Base-by-base conservation (phyloP, 129 eudicot genomes). In the Pittosporum tobira region DNA sequence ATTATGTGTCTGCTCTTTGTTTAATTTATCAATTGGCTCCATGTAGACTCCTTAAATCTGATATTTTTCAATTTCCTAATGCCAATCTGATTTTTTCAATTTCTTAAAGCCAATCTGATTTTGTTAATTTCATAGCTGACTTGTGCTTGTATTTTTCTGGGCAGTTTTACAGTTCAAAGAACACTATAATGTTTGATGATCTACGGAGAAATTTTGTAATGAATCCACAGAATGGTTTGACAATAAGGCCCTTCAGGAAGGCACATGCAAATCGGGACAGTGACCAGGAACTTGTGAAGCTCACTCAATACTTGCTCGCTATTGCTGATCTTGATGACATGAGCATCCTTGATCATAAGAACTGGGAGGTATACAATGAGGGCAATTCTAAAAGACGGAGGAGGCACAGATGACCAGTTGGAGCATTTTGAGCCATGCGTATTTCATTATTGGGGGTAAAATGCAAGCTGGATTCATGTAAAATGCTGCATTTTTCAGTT, bases 141-240 rank as follows among this genome's bases (percentile, higher is more conserved):
- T 34, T 3, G 61, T 67, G 57, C 24, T 14, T 29, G 1, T 44
- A 25, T 64, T 66, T 5, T 51, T 68, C 26, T 53, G 14, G 80
- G 79, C 98, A 90, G 98, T 86, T 75, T 69, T 91, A 91, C 84
- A 81, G 51, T 57, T 55, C 95, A 30, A 81, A 73, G 68, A 91
- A 91, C 74, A 91, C 98, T 2, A 91, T 91, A 48, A 91, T 91
- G 98, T 91, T 91, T 56, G 98, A 91, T 74, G 98, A 91, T 76
- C 67, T 91, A 29, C 55, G 94, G 52, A 81, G 98, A 61, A 91
- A 91, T 67, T 91, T 91, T 56, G 96, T 86, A 62, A 91, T 91
- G 98, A 91, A 91, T 65, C 98, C 98, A 8, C 96, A 86, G 61
- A 91, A 91, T 51, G 98, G 98, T 16, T 65, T 91, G 81, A 67